Conservation (phyloP, 2,329 filamentous ascomycete species). For the Paramyrothecium roridum region DNA sequence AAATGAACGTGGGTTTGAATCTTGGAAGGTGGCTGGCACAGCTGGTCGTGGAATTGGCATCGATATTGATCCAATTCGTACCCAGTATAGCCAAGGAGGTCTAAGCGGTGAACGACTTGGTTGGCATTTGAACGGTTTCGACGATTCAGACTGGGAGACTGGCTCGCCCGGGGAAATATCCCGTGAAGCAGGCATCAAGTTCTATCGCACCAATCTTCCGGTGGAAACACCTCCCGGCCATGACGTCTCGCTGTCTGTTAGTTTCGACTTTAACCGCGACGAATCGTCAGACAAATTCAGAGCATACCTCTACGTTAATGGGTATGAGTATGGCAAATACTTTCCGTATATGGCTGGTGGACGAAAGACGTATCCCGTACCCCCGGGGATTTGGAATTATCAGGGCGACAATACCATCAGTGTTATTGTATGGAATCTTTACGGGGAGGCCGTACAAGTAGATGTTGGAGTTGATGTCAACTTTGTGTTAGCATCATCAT, state of each 20-base stretch:
- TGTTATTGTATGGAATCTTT: constrained; percentile 58
- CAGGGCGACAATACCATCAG: constrained; percentile 55
- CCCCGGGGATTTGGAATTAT: constrained; percentile 56
- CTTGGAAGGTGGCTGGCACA: constrained; percentile 57
- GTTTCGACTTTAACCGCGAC: constrained; percentile 41
- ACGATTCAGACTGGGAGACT: not conserved
- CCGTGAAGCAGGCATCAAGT: not conserved
- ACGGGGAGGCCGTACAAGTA: constrained; percentile 45
- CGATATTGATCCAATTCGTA: constrained; percentile 28
- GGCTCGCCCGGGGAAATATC: not conserved
- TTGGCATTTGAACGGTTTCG: not conserved
- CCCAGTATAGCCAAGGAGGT: not conserved
- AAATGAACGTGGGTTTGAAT: constrained; percentile 35
- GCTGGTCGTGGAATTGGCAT: constrained; percentile 51
- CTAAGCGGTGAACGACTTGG: not conserved
- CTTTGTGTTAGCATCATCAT: constrained; percentile 50
- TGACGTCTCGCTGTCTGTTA: constrained; percentile 56
- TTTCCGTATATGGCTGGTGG: constrained; percentile 60
- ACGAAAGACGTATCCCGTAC: constrained; percentile 58
- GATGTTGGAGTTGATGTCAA: constrained; percentile 49
- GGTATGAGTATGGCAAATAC: constrained; percentile 61
- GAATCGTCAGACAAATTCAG: too few relatives aligned
- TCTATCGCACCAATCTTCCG: constrained; percentile 27
- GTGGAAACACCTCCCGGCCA: constrained; percentile 47
- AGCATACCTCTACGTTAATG: too few relatives aligned